These are phyloP conservation scores for Podaxis sp. DNA, from an alignment of 768 basidiomycete species.

Conservation along the genomic window DNA sequence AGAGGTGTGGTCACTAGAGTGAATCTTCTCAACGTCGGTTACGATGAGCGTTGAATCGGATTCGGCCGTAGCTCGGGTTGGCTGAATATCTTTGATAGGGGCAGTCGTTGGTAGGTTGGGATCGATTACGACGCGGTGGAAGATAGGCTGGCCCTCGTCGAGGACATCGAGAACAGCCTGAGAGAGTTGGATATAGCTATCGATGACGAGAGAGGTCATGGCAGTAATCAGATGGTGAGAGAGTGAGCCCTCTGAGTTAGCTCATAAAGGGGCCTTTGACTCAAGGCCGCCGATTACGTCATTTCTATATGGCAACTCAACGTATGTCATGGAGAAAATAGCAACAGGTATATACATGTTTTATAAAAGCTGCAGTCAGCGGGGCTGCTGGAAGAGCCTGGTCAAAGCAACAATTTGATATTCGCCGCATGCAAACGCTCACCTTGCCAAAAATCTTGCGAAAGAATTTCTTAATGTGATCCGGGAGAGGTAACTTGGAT, in stretches of 20 bases:
- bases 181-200: slow-evolving; percentile 9
- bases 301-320: neutral
- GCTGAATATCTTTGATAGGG: neutral
- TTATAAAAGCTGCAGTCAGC: no score
- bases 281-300: neutral
- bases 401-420: no score
- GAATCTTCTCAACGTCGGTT: slow-evolving; percentile 6
- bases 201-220: slow-evolving; percentile 11
- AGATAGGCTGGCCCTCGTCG: slow-evolving; percentile 8
- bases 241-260: neutral
- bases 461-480: neutral
- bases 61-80: neutral
- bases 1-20: slow-evolving; percentile 8
- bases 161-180: slow-evolving; percentile 9
- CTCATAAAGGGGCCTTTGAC: neutral
- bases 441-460: neutral
- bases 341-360: no score
- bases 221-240: neutral
- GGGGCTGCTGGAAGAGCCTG: no score
- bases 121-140: slow-evolving; percentile 3
- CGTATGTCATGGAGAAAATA: no score
- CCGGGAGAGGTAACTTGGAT: neutral
- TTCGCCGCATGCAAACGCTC: neutral
- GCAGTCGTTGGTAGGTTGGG: neutral
- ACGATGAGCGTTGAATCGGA: slow-evolving; percentile 1